These are phyloP conservation scores for Paxillus rubicundulus DNA, from an alignment of 768 basidiomycete species.

Conservation along the genomic window DNA sequence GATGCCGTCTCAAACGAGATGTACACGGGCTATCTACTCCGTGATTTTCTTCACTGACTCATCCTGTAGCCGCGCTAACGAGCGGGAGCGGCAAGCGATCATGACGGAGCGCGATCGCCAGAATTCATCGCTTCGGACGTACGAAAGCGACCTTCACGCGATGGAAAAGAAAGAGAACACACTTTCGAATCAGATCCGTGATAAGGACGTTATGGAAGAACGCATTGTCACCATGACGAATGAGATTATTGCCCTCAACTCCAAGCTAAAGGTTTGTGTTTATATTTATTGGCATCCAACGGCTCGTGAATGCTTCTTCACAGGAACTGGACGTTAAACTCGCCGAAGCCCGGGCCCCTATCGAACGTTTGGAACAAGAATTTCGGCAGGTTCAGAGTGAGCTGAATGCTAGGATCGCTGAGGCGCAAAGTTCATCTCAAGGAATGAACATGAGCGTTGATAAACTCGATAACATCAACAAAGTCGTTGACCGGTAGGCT, in stretches of 20 bases:
- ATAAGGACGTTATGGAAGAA: slow-evolving; percentile 55
- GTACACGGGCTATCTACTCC: slow-evolving; percentile 42
- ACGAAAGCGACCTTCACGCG: slow-evolving; percentile 59
- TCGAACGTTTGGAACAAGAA: slow-evolving; percentile 58
- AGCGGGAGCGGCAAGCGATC: slow-evolving; percentile 59
- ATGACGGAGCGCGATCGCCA: slow-evolving; percentile 62
- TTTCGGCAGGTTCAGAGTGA: slow-evolving; percentile 50
- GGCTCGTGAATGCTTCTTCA: background rate
- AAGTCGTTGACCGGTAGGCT: slow-evolving; percentile 61
- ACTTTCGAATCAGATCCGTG: slow-evolving; percentile 54
- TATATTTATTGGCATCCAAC: background rate
- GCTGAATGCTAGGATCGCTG: slow-evolving; percentile 44
- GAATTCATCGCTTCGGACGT: slow-evolving; percentile 45
- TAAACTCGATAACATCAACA: slow-evolving; percentile 57
- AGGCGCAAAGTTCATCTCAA: slow-evolving; percentile 56
- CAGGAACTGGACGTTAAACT: slow-evolving; percentile 68
- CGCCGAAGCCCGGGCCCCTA: slow-evolving; percentile 59
- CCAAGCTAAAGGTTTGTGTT: slow-evolving; percentile 49
- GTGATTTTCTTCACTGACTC: background rate
- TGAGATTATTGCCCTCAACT: slow-evolving; percentile 47
- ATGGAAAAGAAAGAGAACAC: slow-evolving; percentile 63
- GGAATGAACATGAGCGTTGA: slow-evolving; percentile 67
- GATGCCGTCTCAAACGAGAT: slow-evolving; percentile 59
- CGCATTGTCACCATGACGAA: slow-evolving; percentile 56
- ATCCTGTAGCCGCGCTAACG: slow-evolving; percentile 55